These are phyloP conservation scores for Coemansia sp. DNA, from an alignment of 192 early-diverging fungal species.

Conservation along the genomic window DNA sequence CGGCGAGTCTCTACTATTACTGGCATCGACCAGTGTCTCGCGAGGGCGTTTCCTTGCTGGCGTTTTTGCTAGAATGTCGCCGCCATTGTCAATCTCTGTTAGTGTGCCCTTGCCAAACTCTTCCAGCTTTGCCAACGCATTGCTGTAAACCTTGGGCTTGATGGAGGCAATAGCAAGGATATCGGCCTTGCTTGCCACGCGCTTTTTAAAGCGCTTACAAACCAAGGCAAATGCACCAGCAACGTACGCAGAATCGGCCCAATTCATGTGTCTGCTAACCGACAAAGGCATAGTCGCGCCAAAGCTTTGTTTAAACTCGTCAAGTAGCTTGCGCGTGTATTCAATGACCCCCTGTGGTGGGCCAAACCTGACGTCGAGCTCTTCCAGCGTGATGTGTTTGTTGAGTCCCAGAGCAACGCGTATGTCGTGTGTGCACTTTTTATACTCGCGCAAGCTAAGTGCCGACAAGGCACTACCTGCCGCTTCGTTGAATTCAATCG, in stretches of 20 bases:
- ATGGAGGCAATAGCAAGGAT: constrained; percentile 24
- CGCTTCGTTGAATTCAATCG: constrained; percentile 44
- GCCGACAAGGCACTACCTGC: constrained; percentile 43
- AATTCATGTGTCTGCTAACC: constrained; percentile 35
- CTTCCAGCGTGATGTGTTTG: constrained; percentile 46
- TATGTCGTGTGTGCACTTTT: constrained; percentile 24
- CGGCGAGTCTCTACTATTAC: neutral
- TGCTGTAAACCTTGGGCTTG: constrained; percentile 26
- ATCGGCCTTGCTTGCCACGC: constrained; percentile 29
- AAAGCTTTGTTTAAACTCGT: constrained; percentile 33
- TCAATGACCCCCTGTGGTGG: constrained; percentile 36
- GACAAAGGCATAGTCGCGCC: constrained; percentile 29
- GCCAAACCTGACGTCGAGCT: constrained; percentile 47
- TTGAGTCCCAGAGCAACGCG: constrained; percentile 42
- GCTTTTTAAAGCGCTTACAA: constrained; percentile 46
- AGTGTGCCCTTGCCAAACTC: constrained; percentile 27
- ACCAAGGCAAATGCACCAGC: constrained; percentile 38
- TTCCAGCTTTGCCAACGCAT: constrained; percentile 33
- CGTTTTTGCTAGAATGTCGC: constrained; percentile 11
- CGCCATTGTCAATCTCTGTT: constrained; percentile 17
- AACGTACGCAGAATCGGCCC: constrained; percentile 46
- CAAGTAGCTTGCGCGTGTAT: constrained; percentile 27
- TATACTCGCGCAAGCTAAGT: constrained; percentile 26
- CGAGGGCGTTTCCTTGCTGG: constrained; percentile 27
- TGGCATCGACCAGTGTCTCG: neutral